A percentile compares a stretch with the other conserved stretches of the same genome.
These are phyloP conservation scores for Echria macrotheca DNA, from an alignment of 495 filamentous ascomycete genomes.

Conservation along the genomic window DNA sequence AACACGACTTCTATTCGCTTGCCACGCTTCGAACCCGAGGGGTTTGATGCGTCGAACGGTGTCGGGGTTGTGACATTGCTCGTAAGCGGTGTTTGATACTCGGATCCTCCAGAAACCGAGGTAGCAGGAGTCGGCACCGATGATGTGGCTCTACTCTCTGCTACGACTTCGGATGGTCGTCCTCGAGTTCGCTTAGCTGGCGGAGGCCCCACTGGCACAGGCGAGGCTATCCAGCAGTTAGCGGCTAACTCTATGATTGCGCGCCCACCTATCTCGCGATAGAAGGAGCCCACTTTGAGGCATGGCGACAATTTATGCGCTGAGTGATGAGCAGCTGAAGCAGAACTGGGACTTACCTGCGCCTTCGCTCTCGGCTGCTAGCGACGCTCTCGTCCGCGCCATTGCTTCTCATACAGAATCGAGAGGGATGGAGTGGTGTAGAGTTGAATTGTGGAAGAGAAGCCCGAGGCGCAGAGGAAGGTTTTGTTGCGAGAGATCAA, in stretches of 20 bases:
- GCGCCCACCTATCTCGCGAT: too few species aligned
- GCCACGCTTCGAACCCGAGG: conserved; percentile 5
- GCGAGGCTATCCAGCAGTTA: neutral
- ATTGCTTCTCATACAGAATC: conserved; percentile 6
- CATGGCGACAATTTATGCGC: neutral
- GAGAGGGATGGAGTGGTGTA: neutral
- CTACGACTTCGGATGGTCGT: conserved; percentile 7
- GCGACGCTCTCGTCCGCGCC: conserved; percentile 22
- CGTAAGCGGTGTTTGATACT: conserved; percentile 71
- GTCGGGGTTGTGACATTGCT: conserved; percentile 60
- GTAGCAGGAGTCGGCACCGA: conserved; percentile 32
- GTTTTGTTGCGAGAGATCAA: too few species aligned
- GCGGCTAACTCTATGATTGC: too few species aligned
- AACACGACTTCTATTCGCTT: conserved; percentile 25
- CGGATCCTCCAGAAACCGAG: conserved; percentile 44
- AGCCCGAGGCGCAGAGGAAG: too few species aligned
- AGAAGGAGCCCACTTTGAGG: too few species aligned
- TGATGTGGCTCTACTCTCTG: conserved; percentile 22
- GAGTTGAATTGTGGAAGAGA: neutral
- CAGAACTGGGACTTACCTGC: conserved; percentile 24
- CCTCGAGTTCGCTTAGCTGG: conserved; percentile 11
- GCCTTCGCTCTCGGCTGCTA: conserved; percentile 15
- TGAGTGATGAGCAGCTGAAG: too few species aligned
- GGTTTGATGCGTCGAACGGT: conserved; percentile 17
- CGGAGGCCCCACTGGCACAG: neutral